Conservation (phyloP, 768 basidiomycete species). For the Hericium erinaceus region DNA sequence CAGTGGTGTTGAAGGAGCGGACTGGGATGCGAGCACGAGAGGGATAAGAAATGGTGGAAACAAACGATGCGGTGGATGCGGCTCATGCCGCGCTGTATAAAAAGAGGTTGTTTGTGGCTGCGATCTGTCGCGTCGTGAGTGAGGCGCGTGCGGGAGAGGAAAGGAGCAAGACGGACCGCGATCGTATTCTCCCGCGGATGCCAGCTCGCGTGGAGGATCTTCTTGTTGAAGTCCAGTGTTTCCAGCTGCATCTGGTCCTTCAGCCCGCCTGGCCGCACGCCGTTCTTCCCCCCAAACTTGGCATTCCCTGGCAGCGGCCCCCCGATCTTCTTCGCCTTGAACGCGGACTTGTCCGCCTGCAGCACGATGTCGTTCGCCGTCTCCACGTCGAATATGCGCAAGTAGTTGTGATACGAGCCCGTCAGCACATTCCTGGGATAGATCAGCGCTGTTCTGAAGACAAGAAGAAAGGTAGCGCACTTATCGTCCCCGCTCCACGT, state of each 20-base stretch:
- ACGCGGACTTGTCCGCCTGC: constrained; percentile 98
- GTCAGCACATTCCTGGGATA: constrained; percentile 82
- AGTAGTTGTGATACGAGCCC: constrained; percentile 99
- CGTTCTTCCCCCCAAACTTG: constrained; percentile 53
- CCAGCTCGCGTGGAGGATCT: constrained; percentile 94
- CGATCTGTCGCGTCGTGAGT: constrained; percentile 49
- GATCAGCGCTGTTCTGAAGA: background rate
- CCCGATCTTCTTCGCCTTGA: constrained; percentile 99
- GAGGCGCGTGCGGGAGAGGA: background rate
- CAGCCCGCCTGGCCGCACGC: constrained; percentile 54
- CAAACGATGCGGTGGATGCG: background rate
- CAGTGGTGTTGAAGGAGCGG: constrained; percentile 6
- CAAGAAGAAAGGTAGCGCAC: constrained; percentile 46
- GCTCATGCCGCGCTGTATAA: constrained; percentile 58
- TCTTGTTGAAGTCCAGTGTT: constrained; percentile 91
- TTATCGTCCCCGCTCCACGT: constrained; percentile 94
- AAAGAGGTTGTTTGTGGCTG: constrained; percentile 95
- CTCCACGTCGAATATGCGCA: constrained; percentile 96
- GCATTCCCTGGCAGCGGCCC: constrained; percentile 71
- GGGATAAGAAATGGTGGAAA: background rate
- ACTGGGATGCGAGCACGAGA: constrained; percentile 1
- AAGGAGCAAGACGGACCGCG: constrained; percentile 50
- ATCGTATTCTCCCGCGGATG: constrained; percentile 98
- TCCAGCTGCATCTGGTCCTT: constrained; percentile 85
- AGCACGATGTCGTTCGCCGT: constrained; percentile 82